Evolutionary conservation across 768 basidiomycete species (phyloP).

Genomic region (Auricularia auricula-judae): DNA sequence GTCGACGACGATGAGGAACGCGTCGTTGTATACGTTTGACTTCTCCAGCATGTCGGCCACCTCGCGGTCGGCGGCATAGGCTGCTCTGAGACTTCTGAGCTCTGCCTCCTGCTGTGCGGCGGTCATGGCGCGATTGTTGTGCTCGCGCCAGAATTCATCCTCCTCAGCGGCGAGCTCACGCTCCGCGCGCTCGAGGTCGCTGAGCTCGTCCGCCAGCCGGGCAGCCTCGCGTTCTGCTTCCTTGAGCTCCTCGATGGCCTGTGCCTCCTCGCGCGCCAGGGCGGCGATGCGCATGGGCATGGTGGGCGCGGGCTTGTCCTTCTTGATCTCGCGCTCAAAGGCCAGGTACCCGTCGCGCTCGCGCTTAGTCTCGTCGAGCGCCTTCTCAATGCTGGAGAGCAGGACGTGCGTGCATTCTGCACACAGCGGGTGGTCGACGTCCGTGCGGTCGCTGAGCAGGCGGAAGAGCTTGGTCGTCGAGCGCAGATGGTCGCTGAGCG

Average conservation of each 20-base stretch:
- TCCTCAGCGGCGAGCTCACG: constrained; percentile 72
- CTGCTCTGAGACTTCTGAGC: constrained; percentile 60
- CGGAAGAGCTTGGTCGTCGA: constrained; percentile 68
- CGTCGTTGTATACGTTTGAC: constrained; percentile 92
- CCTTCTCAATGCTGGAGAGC: constrained; percentile 59
- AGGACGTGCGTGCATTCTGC: constrained; percentile 86
- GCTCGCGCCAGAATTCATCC: constrained; percentile 75
- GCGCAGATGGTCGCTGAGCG: constrained; percentile 66
- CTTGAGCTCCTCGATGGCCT: constrained; percentile 64
- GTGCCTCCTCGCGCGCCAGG: constrained; percentile 38
- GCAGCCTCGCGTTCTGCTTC: constrained; percentile 66
- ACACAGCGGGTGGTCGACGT: constrained; percentile 89
- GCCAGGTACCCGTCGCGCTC: constrained; percentile 90
- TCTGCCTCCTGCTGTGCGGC: constrained; percentile 58
- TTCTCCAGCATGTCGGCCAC: constrained; percentile 77
- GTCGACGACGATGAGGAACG: constrained; percentile 91
- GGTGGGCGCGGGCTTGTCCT: constrained; percentile 32
- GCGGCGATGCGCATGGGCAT: constrained; percentile 1
- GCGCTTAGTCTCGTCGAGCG: constrained; percentile 82
- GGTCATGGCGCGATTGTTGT: constrained; percentile 60
- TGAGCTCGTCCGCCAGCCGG: constrained; percentile 63
- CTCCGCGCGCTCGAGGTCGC: constrained; percentile 64
- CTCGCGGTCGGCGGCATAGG: constrained; percentile 65
- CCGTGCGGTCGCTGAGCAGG: constrained; percentile 61
- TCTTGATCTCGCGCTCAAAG: constrained; percentile 79